Evolutionary conservation across 2,329 filamentous ascomycete species (phyloP).

Genomic region (Fusarium sp.): DNA sequence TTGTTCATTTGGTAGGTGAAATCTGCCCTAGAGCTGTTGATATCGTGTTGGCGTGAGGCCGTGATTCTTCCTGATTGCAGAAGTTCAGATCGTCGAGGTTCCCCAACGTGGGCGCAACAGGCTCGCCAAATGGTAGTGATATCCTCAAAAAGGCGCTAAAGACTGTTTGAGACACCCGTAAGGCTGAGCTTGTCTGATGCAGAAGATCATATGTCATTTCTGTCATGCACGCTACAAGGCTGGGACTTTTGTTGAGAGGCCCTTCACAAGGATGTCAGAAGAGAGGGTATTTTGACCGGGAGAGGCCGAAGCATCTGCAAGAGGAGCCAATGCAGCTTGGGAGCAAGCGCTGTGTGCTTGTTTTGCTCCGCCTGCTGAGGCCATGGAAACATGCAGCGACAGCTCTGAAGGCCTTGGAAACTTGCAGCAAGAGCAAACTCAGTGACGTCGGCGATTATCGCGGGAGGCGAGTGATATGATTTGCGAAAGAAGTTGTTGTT

Average conservation of each 20-base stretch:
- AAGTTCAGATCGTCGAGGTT: not conserved
- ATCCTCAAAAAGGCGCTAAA: not conserved
- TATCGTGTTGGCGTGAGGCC: not conserved
- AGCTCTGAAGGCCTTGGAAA: not conserved
- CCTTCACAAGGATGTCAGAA: not conserved
- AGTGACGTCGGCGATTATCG: fast-evolving
- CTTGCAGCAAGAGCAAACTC: not conserved
- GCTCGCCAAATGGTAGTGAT: not conserved
- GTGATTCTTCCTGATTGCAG: not conserved
- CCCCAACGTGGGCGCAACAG: not conserved
- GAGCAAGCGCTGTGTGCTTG: not conserved
- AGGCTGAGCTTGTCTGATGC: not conserved
- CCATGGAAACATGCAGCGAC: not conserved
- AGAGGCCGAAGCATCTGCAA: not conserved
- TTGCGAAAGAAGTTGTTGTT: fast-evolving
- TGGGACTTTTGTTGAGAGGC: not conserved
- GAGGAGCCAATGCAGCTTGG: not conserved
- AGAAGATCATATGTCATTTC: fast-evolving
- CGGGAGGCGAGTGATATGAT: not conserved
- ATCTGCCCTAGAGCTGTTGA: not conserved
- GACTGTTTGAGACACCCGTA: fast-evolving
- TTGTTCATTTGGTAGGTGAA: fast-evolving
- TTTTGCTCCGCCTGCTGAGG: not conserved
- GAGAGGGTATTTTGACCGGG: not conserved
- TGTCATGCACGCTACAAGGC: not conserved